Conservation (phyloP, 805 yeast species). For the Wickerhamiella domercqiae region DNA sequence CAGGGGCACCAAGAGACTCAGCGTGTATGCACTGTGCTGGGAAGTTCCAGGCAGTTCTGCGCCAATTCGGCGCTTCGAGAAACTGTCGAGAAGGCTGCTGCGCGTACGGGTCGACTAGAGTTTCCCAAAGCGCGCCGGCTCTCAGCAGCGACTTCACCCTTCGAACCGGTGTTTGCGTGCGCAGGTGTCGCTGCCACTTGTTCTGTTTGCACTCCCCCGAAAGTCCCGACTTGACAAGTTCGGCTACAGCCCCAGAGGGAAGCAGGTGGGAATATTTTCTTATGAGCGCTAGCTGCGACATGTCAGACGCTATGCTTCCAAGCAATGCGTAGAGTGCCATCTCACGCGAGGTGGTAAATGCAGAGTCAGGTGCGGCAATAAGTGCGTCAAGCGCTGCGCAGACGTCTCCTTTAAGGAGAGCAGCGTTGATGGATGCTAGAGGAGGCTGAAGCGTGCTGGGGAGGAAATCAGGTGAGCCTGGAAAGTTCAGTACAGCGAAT, state of each 20-base stretch:
- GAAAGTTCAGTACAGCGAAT: background rate
- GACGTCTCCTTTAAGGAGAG: background rate
- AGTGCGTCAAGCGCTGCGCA: background rate
- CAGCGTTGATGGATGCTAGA: background rate
- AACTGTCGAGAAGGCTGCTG: background rate
- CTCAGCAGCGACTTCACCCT: background rate
- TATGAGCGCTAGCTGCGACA: no score
- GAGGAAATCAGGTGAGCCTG: background rate
- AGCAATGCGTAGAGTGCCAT: background rate
- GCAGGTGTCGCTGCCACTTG: background rate
- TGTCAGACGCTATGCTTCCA: no score
- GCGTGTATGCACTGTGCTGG: background rate
- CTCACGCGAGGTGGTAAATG: background rate
- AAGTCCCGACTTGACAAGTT: background rate
- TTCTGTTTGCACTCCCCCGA: background rate
- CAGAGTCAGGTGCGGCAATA: background rate
- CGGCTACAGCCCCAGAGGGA: background rate
- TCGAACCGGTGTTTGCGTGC: background rate
- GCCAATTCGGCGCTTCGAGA: background rate
- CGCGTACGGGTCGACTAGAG: conserved; percentile 3
- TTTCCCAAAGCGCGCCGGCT: background rate
- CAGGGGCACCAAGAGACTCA: background rate
- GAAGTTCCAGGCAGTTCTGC: background rate
- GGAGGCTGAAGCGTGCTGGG: background rate
- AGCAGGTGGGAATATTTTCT: background rate